Percentiles rank a stretch among this genome's conserved stretches.
Evolutionary conservation across 345 rosid species (phyloP).

Genomic region (Stellera chamaejasme): DNA sequence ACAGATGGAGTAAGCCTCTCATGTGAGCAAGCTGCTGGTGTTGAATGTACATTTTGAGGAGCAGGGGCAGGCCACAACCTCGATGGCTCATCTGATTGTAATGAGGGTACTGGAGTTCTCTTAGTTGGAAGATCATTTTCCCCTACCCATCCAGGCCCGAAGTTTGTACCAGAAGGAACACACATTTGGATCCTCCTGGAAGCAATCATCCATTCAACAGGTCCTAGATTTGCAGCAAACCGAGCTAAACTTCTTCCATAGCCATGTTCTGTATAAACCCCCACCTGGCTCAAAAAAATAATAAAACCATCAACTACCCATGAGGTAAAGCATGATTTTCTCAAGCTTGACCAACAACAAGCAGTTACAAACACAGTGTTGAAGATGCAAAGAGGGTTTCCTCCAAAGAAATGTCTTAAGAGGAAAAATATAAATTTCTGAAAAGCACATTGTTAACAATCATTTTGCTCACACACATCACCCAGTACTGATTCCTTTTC

Average conservation of each 20-base stretch:
- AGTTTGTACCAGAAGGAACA: slow-evolving; percentile 48
- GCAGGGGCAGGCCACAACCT: slow-evolving; percentile 12
- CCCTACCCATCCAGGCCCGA: slow-evolving; percentile 90
- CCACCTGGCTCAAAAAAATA: slow-evolving; percentile 49
- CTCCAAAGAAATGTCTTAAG: too few species aligned
- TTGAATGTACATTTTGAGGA: slow-evolving; percentile 19
- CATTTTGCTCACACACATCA: too few species aligned
- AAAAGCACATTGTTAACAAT: too few species aligned
- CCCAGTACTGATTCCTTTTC: too few species aligned
- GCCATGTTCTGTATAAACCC: slow-evolving; percentile 59
- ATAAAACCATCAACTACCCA: slow-evolving; percentile 13
- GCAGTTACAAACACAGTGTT: too few species aligned
- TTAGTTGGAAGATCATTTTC: slow-evolving; percentile 45
- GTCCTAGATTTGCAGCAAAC: slow-evolving; percentile 68
- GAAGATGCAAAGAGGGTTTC: too few species aligned
- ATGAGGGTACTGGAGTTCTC: slow-evolving; percentile 17
- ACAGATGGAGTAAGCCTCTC: slow-evolving; percentile 16
- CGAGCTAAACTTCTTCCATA: slow-evolving; percentile 80
- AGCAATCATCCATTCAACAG: slow-evolving; percentile 62
- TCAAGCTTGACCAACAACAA: too few species aligned
- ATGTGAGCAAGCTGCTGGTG: slow-evolving; percentile 4
- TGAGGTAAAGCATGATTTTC: background rate
- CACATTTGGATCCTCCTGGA: slow-evolving; percentile 41
- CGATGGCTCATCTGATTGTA: slow-evolving; percentile 15
- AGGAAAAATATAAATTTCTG: too few species aligned